phyloP scores from a whole-genome alignment of 2,329 filamentous ascomycete genomes.

The Colletotrichum navitas region DNA sequence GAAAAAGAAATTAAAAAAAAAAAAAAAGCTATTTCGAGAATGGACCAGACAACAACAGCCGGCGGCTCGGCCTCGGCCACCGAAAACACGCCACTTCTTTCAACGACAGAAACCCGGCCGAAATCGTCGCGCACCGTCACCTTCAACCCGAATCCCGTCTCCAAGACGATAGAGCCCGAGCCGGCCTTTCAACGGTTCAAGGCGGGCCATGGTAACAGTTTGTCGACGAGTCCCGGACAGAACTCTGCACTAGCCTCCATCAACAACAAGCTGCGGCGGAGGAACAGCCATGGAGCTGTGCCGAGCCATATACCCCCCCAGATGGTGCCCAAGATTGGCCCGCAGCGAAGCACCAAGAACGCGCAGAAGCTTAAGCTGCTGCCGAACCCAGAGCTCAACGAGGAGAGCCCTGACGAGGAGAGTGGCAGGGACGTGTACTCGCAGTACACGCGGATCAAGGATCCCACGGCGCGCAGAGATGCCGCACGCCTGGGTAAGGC shows the following conservation, averaged over 20 bases:
- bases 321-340: conserved; percentile 80
- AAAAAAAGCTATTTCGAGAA: conserved; percentile 22
- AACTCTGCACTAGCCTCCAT: conserved; percentile 76
- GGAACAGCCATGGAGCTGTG: conserved; percentile 80
- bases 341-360: conserved; percentile 94
- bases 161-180: conserved; percentile 70
- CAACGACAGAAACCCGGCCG: conserved; percentile 52
- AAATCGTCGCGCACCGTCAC: conserved; percentile 75
- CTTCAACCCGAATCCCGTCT: conserved; percentile 78
- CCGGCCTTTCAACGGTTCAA: conserved; percentile 47
- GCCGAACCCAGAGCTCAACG: conserved; percentile 86
- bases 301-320: conserved; percentile 54
- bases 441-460: conserved; percentile 97
- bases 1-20: neutral
- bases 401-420: conserved; percentile 85
- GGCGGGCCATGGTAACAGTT: conserved; percentile 49
- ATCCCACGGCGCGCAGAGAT: conserved; percentile 91
- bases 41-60: conserved; percentile 42
- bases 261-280: conserved; percentile 87
- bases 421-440: conserved; percentile 96
- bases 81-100: conserved; percentile 55
- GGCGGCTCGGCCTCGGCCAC: conserved; percentile 39
- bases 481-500: conserved; percentile 94
- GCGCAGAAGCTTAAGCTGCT: conserved; percentile 98
- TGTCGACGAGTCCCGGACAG: conserved; percentile 52